phyloP scores from a whole-genome alignment of 345 rosid genomes.

The Clausena lansium region DNA sequence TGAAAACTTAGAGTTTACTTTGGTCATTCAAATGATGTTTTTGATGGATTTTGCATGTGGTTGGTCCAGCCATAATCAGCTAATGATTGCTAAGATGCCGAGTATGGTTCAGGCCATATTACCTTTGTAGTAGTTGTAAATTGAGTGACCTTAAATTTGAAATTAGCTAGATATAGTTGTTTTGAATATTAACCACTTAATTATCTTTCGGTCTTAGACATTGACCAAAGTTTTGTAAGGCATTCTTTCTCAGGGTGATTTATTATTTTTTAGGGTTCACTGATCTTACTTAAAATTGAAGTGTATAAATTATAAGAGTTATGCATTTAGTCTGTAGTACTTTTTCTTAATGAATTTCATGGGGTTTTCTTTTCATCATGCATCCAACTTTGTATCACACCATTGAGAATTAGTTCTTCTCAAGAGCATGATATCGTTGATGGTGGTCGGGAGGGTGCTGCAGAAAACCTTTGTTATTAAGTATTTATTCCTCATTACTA shows the following conservation, averaged over 20 bases:
- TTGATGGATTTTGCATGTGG: not conserved
- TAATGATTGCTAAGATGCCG: not conserved
- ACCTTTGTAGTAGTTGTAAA: not conserved
- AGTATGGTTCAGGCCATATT: not conserved
- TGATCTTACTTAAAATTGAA: not conserved
- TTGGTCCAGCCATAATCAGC: constrained; percentile 1
- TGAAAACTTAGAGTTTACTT: constrained; percentile 1
- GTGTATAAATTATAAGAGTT: not conserved
- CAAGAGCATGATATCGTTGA: not conserved
- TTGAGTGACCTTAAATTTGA: not conserved
- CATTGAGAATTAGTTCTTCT: not conserved
- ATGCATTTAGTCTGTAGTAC: not conserved
- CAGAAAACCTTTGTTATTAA: not conserved
- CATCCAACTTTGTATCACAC: no score
- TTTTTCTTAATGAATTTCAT: not conserved
- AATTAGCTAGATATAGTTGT: not conserved
- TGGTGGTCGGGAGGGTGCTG: not conserved
- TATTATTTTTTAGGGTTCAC: not conserved
- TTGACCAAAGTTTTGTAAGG: not conserved
- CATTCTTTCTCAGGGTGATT: not conserved
- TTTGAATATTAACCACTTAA: not conserved
- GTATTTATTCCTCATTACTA: not conserved
- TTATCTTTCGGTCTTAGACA: not conserved
- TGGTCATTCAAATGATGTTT: not conserved
- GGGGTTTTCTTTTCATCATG: not conserved